Evolutionary conservation across 225 moss, liverwort and hornwort genomes (phyloP), one percentile per base, ranked within the genome.

Genomic region (Physcomitrellopsis africana): DNA sequence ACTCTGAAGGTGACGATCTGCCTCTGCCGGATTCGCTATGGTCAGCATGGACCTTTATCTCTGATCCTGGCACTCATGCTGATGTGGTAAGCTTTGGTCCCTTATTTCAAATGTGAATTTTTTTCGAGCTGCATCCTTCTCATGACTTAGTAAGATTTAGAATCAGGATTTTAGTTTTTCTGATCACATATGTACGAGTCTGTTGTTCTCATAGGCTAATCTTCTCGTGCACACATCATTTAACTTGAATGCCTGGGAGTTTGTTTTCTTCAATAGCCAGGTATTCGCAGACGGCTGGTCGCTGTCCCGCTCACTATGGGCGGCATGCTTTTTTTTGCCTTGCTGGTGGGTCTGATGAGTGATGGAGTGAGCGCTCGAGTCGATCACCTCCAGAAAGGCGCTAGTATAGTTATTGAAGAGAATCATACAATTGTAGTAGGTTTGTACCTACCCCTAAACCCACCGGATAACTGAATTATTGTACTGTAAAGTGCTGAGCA

Each of bases 21-120:
- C 23, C 71, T 13, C 29, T 87, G 22, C 72, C 84, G 20, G 87
- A 87, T 72, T 87, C 87, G 26, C 18, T 81, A 24, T 87, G 87
- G 87, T 68, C 81, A 64, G 87, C 87, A 60, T 87, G 87, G 87
- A 87, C 87, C 52, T 87, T 87, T 22, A 81, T 87, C 60, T 79
- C 81, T 47, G 87, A 87, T 70, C 63, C 87, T 54, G 87, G 87
- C 56, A 60, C 84, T 51, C 87, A 87, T 51, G 87, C 81, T 13
- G 73, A 76, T 63, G 87, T 84, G 87, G 87, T 83, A 51, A 81
- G 81, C 69, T 26, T 70, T 54, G 11, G 41, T 54, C 23, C 23
- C 32, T 60, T 12, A 19, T 60, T 67, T 9, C 37, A 37, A 51
- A 59, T 4, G 49, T 51, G 17, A 20, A 4, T 27, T 15, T 62